A percentile compares a stretch with the other conserved stretches of the same genome.
These are phyloP conservation scores for Salix dunnii DNA, from an alignment of 345 rosid species.

Conservation along the genomic window DNA sequence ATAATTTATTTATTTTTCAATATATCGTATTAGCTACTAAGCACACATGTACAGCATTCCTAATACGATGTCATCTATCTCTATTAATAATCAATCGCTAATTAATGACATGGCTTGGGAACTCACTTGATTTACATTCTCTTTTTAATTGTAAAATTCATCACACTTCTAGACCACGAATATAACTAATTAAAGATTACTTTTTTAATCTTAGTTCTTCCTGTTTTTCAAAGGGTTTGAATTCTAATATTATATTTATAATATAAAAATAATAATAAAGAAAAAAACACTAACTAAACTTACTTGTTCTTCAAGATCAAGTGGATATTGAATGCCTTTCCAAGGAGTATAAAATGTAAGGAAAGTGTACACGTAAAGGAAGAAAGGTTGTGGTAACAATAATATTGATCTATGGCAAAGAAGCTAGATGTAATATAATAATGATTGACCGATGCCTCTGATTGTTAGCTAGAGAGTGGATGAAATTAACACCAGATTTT, in stretches of 20 bases:
- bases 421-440: slow-evolving; percentile 17
- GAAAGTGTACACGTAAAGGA: slow-evolving; percentile 6
- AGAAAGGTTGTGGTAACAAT: background rate
- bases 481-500: slow-evolving; percentile 38
- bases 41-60: background rate
- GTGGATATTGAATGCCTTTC: background rate
- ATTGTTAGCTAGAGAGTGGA: slow-evolving; percentile 46
- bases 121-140: too few species aligned
- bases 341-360: background rate
- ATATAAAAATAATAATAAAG: background rate
- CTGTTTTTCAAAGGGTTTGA: too few species aligned
- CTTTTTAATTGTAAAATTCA: too few species aligned
- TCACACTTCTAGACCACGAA: too few species aligned
- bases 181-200: too few species aligned
- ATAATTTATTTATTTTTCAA: background rate
- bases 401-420: slow-evolving; percentile 3
- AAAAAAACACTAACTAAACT: background rate
- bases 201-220: too few species aligned
- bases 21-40: background rate
- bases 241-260: too few species aligned
- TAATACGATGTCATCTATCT: background rate
- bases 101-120: background rate
- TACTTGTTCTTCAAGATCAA: too few species aligned
- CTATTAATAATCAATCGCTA: background rate
- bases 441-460: slow-evolving; percentile 28